Base-by-base conservation (phyloP, 2,329 filamentous ascomycete genomes). In the Fusarium musae region DNA sequence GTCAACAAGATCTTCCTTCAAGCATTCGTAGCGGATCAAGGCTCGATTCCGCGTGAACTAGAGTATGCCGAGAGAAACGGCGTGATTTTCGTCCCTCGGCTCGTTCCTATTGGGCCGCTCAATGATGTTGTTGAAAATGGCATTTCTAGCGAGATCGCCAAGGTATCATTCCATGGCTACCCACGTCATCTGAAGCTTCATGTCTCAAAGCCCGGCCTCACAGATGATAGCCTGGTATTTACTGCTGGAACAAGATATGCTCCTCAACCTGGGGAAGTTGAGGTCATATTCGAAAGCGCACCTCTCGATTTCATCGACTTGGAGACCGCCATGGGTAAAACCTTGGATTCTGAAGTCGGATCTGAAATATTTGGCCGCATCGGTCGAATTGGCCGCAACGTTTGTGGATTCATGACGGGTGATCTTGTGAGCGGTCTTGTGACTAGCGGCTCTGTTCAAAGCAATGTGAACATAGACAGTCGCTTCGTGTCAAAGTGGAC, bases 51-150 rank as follows among this genome's bases (percentile, higher is more conserved):
- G 23, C 72, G 64, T 9, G 86, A 87, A 50, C 78, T 80, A 3
- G 87, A 89, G 65, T 88, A 84, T 68, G 82, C 82, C 4, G 83
- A 84, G 60, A 75, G 80, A 9, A 67, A 77, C 4, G 81, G 82
- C 6, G 76, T 75, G 32, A 60, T 87, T 6, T 84, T 79, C 64
- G 81, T 88, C 8, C 86, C 87, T 10, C 83, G 87, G 8, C 78
- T 89, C 5, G 74, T 79, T 47, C 83, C 84, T 1, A 66, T 87
- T 3, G 40, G 65, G 4, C 39, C 69, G 2, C 73, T 89, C 34
- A 89, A 88, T 68, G 75, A 75, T 9, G 65, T 85, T n/a, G 83
- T 89, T 4, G 86, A 88, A 70, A 75, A 78, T 40, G 72, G 75
- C 2, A 46, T 59, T 19, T 53, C 53, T 9, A 56, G 63, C 2